A percentile compares a stretch with the other conserved stretches of the same genome.
Conservation (phyloP, 2,329 filamentous ascomycete genomes). For the Niveomyces coronatus region DNA sequence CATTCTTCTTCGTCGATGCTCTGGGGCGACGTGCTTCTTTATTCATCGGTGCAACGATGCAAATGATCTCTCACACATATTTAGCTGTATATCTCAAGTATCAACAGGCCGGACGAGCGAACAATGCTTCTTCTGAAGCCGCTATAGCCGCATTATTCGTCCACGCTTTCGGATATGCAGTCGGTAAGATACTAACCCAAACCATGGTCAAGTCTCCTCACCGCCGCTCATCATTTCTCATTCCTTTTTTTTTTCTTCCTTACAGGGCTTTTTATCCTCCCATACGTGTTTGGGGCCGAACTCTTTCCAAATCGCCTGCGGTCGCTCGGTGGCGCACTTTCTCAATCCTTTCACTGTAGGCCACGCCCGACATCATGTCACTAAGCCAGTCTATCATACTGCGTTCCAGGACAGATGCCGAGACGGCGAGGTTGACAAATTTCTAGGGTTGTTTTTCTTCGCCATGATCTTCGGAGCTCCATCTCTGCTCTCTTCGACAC, state of each 20-base stretch:
- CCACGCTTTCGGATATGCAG: slow-evolving; percentile 34
- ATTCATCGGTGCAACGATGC: slow-evolving; percentile 24
- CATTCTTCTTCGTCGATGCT: slow-evolving; percentile 34
- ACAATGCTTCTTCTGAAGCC: slow-evolving; percentile 21
- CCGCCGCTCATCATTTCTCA: neutral
- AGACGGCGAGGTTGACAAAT: slow-evolving; percentile 17
- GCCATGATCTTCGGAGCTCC: slow-evolving; percentile 25
- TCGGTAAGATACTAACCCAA: slow-evolving; percentile 11
- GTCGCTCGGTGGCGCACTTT: slow-evolving; percentile 31
- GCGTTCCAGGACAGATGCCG: too few species aligned
- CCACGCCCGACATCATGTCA: too few species aligned
- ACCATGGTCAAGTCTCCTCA: neutral
- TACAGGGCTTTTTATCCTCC: slow-evolving; percentile 26
- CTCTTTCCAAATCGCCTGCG: slow-evolving; percentile 35
- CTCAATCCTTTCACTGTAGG: slow-evolving; percentile 20
- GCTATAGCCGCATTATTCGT: slow-evolving; percentile 34
- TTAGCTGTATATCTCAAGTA: slow-evolving; percentile 30
- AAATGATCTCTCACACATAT: slow-evolving; percentile 31
- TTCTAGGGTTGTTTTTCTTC: slow-evolving; percentile 28
- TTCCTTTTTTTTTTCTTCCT: slow-evolving; percentile 14
- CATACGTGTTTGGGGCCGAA: slow-evolving; percentile 34
- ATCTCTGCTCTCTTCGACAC: slow-evolving; percentile 20
- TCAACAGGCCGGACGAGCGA: slow-evolving; percentile 16
- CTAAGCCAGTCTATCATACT: too few species aligned
- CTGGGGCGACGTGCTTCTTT: slow-evolving; percentile 29